phyloP scores from a whole-genome alignment of 192 early-diverging fungal species.

The Umbelopsis isabellina region DNA sequence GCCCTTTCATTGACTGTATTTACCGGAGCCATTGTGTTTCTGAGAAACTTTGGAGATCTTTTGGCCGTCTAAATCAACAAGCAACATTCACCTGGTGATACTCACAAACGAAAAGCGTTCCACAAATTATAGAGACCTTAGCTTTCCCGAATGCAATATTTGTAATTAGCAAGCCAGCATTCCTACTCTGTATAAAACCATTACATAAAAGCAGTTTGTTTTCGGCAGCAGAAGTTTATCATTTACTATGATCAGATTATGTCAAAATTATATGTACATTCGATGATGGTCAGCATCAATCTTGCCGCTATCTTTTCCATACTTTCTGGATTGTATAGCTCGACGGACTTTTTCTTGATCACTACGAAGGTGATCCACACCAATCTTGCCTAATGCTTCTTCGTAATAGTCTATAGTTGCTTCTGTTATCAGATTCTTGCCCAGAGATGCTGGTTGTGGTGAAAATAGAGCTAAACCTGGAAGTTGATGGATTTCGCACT shows the following conservation, averaged over 20 bases:
- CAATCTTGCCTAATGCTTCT: background rate
- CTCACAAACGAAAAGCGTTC: too few relatives aligned
- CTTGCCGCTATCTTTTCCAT: slow-evolving; percentile 10
- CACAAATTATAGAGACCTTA: too few relatives aligned
- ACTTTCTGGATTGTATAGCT: background rate
- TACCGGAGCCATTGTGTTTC: slow-evolving; percentile 56
- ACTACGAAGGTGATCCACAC: background rate
- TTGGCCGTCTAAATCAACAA: slow-evolving; percentile 49
- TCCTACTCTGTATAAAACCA: background rate
- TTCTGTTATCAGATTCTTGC: slow-evolving; percentile 8
- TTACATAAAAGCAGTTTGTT: background rate
- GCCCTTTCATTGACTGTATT: slow-evolving; percentile 61
- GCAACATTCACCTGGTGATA: background rate
- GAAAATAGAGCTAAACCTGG: slow-evolving; percentile 8
- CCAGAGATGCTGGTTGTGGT: background rate
- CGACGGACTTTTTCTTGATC: background rate
- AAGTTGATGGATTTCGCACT: slow-evolving; percentile 10
- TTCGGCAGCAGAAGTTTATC: background rate
- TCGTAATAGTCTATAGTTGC: background rate
- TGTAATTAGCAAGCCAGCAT: background rate
- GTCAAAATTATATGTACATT: slow-evolving; percentile 5
- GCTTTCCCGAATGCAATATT: too few relatives aligned
- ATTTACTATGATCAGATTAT: background rate
- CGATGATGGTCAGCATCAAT: slow-evolving; percentile 18
- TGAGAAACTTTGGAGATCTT: slow-evolving; percentile 58